Evolutionary conservation across 495 filamentous ascomycete species (phyloP).

Genomic region (Neurospora africana): DNA sequence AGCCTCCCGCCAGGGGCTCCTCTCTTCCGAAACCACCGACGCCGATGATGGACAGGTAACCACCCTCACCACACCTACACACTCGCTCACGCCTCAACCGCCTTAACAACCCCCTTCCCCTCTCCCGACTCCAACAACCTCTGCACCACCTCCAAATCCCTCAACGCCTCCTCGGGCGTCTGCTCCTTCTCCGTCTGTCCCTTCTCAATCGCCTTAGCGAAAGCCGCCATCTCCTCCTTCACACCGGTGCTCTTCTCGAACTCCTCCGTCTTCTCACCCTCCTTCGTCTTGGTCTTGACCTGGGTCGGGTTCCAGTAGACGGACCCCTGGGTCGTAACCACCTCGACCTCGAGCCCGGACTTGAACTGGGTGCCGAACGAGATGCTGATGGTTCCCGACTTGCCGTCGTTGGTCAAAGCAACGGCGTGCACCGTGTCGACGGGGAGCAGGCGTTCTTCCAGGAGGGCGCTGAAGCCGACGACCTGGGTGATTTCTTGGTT

Average conservation of each 20-base stretch:
- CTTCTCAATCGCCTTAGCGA: slow-evolving; percentile 42
- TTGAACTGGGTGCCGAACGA: slow-evolving; percentile 58
- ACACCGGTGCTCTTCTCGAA: slow-evolving; percentile 49
- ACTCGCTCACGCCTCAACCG: background rate
- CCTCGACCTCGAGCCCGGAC: slow-evolving; percentile 35
- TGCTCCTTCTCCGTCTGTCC: slow-evolving; percentile 42
- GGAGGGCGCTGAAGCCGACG: slow-evolving; percentile 47
- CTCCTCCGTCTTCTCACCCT: slow-evolving; percentile 29
- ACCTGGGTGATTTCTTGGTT: slow-evolving; percentile 35
- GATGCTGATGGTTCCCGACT: slow-evolving; percentile 47
- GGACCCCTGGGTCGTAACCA: slow-evolving; percentile 44
- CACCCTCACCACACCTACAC: background rate
- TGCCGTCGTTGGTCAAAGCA: slow-evolving; percentile 44
- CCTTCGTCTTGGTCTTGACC: slow-evolving; percentile 26
- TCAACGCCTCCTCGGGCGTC: slow-evolving; percentile 53
- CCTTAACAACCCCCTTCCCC: slow-evolving; percentile 29
- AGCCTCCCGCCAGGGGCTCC: background rate
- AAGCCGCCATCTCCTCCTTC: slow-evolving; percentile 53
- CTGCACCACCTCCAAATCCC: slow-evolving; percentile 59
- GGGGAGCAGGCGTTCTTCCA: slow-evolving; percentile 53
- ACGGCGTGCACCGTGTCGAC: slow-evolving; percentile 64
- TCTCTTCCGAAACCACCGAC: background rate
- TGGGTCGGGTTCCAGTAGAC: slow-evolving; percentile 30
- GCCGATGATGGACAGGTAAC: background rate
- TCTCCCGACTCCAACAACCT: slow-evolving; percentile 52